Base-by-base conservation (phyloP, 352 stramenopile genomes). In the Phytophthora kernoviae region DNA sequence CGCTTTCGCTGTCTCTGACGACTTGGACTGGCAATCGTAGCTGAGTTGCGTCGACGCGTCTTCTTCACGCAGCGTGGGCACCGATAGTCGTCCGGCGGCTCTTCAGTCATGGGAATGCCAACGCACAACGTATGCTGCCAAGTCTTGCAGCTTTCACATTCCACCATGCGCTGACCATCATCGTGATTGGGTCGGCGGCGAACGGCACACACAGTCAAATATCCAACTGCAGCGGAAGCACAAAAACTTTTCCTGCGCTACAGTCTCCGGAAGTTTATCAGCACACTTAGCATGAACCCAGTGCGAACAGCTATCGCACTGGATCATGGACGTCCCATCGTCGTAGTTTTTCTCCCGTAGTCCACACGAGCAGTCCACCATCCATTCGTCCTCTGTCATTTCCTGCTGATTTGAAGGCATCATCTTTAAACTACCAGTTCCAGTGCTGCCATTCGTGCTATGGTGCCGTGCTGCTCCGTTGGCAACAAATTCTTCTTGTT, bases 91-190 rank as follows among this genome's bases (percentile, higher is more conserved):
- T 82, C 65, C 8, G 81, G 72, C 18, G 80, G 63, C 6, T 87
- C 72, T 30, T 75, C 65, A 0, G 58, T 70, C 42, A 88, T 76
- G 1, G 67, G 65, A n/a, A 93, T 80, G 0, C 73, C 70, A 3
- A 75, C 80, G 45, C 86, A 95, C 22, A 62, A 34, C 0, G 84
- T 91, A 45, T 95, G 86, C 45, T 91, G 77, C 86, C 86, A 95
- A 5, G 71, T 86, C 39, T 83, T 69, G 54, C 84, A 93, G 24
- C 52, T 72, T 20, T 87, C 81, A 36, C 84, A 93, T 54, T 91
- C 73, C 10, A 93, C 71, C 84, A 93, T 93, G 21, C 73, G 78
- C 20, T 68, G 61, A 8, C 73, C 69, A 50, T 93, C 84, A 40
- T 93, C 81, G 43, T 87, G 84, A 46, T 93, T 91, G 27, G 69